Evolutionary conservation across 2,329 filamentous ascomycete species (phyloP), one percentile per base, ranked within the genome.

Genomic region (Trichothecium roseum): DNA sequence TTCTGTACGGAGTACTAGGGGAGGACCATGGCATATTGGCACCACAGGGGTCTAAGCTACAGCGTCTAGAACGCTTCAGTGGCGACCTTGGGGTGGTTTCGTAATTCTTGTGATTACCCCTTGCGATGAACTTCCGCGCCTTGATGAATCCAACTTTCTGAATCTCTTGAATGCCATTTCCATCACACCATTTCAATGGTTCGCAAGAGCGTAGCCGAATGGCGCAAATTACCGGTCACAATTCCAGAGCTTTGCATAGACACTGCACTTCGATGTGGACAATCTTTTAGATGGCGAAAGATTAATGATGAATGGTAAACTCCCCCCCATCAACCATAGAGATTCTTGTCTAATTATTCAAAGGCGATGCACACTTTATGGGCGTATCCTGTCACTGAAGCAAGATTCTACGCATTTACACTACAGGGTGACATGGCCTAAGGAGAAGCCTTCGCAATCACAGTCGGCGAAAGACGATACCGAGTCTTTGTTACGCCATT

Each of bases 271-370:
- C 80, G 89, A 42, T 98, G 91, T 55, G 91, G 91, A 4, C 91
- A 98, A 57, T 94, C 89, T 1, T 98, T 98, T 49, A 80, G 89
- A 64, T 98, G 91, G 91, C 81, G 81, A 42, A 87, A 88, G 53
- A 75, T 85, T 33, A 72, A 78, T 30, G 78, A 88, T 54, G 81
- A 89, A 66, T 98, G 91, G 91, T 84, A 49, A 44, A 55, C 50
- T 27, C 17, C 15, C 5, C 12, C 31, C 3, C 10, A 13, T 16
- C 18, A n/a, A n/a, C n/a, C 30, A 33, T 14, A 17, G 12, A 2
- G 8, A 7, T 13, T 18, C 14, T 3, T 13, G 14, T 36, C 3
- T 46, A 37, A 53, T 18, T 7, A 4, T 8, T 24, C 16, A 32
- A 40, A 82, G 78, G 78, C 78, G 83, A 37, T 94, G 89, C 53